A percentile compares a stretch with the other conserved stretches of the same genome.
Conservation (phyloP, 2,329 filamentous ascomycete species). For the Exophiala aquamarina region DNA sequence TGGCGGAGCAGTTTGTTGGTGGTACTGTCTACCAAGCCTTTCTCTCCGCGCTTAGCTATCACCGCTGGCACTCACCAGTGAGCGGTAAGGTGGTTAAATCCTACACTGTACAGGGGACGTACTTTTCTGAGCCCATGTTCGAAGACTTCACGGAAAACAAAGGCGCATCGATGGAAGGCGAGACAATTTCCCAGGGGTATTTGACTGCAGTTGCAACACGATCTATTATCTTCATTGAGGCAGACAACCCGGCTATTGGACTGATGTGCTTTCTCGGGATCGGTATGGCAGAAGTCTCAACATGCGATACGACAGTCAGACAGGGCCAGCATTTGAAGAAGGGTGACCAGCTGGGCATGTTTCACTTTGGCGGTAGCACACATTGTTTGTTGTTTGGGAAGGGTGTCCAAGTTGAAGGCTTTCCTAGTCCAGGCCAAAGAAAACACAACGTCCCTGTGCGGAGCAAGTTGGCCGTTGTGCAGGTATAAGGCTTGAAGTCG, state of each 20-base stretch:
- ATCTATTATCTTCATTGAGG: slow-evolving; percentile 69
- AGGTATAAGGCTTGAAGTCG: too few relatives aligned
- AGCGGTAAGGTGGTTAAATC: slow-evolving; percentile 60
- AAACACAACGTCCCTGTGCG: slow-evolving; percentile 43
- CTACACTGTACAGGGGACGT: slow-evolving; percentile 63
- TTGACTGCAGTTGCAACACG: slow-evolving; percentile 67
- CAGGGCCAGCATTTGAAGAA: slow-evolving; percentile 66
- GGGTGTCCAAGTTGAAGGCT: slow-evolving; percentile 41
- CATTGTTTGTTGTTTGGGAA: slow-evolving; percentile 66
- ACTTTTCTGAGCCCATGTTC: slow-evolving; percentile 63
- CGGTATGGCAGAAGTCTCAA: slow-evolving; percentile 75
- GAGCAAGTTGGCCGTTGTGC: slow-evolving; percentile 35
- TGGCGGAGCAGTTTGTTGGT: slow-evolving; percentile 57
- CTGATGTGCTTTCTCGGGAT: slow-evolving; percentile 69
- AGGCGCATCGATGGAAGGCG: slow-evolving; percentile 28
- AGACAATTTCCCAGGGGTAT: slow-evolving; percentile 61
- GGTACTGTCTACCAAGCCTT: slow-evolving; percentile 72
- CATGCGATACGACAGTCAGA: slow-evolving; percentile 68
- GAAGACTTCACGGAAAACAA: slow-evolving; percentile 44
- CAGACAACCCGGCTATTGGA: slow-evolving; percentile 66
- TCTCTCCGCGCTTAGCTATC: slow-evolving; percentile 66
- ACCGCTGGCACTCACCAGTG: slow-evolving; percentile 71
- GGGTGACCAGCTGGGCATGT: slow-evolving; percentile 74
- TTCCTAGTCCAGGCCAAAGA: slow-evolving; percentile 38
- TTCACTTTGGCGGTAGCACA: slow-evolving; percentile 74